Evolutionary conservation across 441 rosid genomes (phyloP), one percentile per base, ranked within the genome.

Genomic region (Erodium moschatum): DNA sequence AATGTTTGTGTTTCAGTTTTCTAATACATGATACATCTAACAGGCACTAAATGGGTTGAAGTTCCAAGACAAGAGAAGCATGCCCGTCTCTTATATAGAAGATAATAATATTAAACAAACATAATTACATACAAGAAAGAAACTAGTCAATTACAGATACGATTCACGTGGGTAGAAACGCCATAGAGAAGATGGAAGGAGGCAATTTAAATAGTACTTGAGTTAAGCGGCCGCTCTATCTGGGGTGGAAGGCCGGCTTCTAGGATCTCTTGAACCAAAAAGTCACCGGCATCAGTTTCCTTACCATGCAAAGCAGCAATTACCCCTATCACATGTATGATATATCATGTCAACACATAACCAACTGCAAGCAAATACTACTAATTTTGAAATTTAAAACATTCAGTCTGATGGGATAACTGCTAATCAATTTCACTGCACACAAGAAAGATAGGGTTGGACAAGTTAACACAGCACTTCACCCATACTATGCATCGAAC

Each of bases 191-290:
- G 73, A 73, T 69, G 44, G 38, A 64, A 54, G 72, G 72, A 42
- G 65, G 62, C 50, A 74, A 56, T 64, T 62, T 40, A 11, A 31
- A 52, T 70, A 80, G 72, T 81, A 89, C 97, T 73, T 66, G 83
- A 79, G 69, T 83, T 74, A 48, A 88, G 82, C 13, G 85, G 90
- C 72, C 74, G 78, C 69, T 85, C 84, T 66, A 79, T 80, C 81
- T 94, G 92, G 35, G 96, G 89, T 63, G 96, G 87, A 75, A 89
- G 76, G 62, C 92, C 98, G 74, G 96, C 90, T 79, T 94, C 98
- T 64, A 91, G 80, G 68, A 91, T 82, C 77, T 88, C 96, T 73
- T 81, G 77, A 82, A 91, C 98, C 72, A 82, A 66, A 79, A 89
- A 91, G 50, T 86, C 89, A 64, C 97, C 98, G 21, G 87, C 85